A percentile compares a stretch with the other conserved stretches of the same genome.
phyloP scores from a whole-genome alignment of 768 basidiomycete species.

The Termitomyces sp. region DNA sequence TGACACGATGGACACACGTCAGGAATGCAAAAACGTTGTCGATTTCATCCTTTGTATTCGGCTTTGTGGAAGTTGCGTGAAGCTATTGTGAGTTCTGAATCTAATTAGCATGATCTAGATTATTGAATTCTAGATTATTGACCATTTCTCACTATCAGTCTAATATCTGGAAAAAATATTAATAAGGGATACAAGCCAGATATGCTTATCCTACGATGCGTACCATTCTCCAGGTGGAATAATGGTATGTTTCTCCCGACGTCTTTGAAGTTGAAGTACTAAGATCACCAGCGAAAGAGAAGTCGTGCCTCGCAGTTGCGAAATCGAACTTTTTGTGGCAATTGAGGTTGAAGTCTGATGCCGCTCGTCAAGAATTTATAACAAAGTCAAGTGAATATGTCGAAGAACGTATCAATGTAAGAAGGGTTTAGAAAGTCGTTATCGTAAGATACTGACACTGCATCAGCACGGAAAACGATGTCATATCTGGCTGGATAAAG shows the following conservation, averaged over 20 bases:
- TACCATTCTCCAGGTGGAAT: slow-evolving; percentile 16
- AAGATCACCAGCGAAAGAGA: slow-evolving; percentile 9
- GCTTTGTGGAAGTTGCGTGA: slow-evolving; percentile 22
- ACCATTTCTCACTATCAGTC: slow-evolving; percentile 2
- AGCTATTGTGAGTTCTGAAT: slow-evolving; percentile 9
- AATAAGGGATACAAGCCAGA: slow-evolving; percentile 9
- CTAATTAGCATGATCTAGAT: not conserved
- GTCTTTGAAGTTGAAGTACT: not conserved
- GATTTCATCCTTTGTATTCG: slow-evolving; percentile 23
- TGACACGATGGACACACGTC: not conserved
- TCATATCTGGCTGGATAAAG: slow-evolving; percentile 4
- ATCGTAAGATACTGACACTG: not conserved
- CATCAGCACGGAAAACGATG: slow-evolving; percentile 6
- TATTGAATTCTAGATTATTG: not conserved
- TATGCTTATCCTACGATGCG: slow-evolving; percentile 17
- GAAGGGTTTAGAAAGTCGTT: slow-evolving; percentile 3
- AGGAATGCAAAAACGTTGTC: slow-evolving; percentile 14
- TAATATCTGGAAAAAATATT: slow-evolving; percentile 11
- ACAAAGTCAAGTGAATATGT: not conserved
- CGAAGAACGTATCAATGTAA: slow-evolving; percentile 8
- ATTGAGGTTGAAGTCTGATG: not conserved
- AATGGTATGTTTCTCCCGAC: slow-evolving; percentile 13
- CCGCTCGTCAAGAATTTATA: slow-evolving; percentile 12
- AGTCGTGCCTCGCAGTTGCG: slow-evolving; percentile 9
- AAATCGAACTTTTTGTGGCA: slow-evolving; percentile 18